Evolutionary conservation across 208 protist genomes (phyloP).

Genomic region (Sergeia podlipaevii): DNA sequence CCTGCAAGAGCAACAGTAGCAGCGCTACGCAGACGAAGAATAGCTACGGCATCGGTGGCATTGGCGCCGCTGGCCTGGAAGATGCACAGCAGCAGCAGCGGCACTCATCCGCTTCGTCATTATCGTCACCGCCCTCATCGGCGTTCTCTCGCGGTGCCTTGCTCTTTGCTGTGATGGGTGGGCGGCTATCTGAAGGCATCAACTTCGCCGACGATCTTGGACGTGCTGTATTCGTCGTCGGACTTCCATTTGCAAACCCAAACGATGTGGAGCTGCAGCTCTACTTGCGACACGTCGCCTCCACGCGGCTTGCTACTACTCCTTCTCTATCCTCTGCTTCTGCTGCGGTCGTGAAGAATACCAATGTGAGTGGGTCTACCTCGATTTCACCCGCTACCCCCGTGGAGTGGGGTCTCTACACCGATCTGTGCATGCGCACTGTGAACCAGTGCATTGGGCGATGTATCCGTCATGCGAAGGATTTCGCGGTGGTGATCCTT

Average conservation of each 20-base stretch:
- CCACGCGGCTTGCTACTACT: slow-evolving; percentile 11
- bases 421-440: slow-evolving; percentile 93
- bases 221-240: slow-evolving; percentile 92
- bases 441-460: slow-evolving; percentile 97
- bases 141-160: slow-evolving; percentile 90
- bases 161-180: slow-evolving; percentile 94
- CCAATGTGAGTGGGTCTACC: too few relatives aligned
- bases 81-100: too few relatives aligned
- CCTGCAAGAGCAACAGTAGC: not conserved
- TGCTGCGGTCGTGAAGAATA: too few relatives aligned
- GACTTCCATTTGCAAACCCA: slow-evolving; percentile 95
- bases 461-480: slow-evolving; percentile 91
- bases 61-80: too few relatives aligned
- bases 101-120: too few relatives aligned
- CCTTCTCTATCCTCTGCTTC: too few relatives aligned
- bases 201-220: slow-evolving; percentile 97
- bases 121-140: too few relatives aligned
- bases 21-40: too few relatives aligned
- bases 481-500: slow-evolving; percentile 94
- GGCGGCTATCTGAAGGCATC: slow-evolving; percentile 97
- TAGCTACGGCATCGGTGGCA: too few relatives aligned
- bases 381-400: slow-evolving; percentile 27
- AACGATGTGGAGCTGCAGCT: slow-evolving; percentile 88
- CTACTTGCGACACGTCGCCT: slow-evolving; percentile 71
- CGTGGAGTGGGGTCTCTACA: slow-evolving; percentile 76